Percentiles rank a stretch among this genome's conserved stretches.
Conservation (phyloP, 2,329 filamentous ascomycete species). For the Whalleya microplaca region DNA sequence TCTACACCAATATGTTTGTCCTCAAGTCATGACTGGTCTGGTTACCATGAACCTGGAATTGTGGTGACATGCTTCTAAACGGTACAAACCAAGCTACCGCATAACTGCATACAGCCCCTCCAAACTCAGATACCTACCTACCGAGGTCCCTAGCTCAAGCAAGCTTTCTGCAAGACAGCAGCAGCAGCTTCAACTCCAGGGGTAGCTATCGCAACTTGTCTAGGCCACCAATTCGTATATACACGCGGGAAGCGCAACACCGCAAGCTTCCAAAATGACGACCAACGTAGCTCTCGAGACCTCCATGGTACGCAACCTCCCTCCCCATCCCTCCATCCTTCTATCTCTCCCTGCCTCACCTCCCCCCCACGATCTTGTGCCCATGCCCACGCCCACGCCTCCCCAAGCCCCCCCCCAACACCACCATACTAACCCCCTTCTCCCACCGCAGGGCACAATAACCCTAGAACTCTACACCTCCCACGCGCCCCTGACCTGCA, state of each 20-base stretch:
- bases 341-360: background rate
- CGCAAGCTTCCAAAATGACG: constrained; percentile 59
- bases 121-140: background rate
- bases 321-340: background rate
- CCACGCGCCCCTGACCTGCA: constrained; percentile 88
- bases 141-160: background rate
- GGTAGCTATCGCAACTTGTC: background rate
- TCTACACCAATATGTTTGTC: too few species aligned
- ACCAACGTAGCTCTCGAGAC: constrained; percentile 83
- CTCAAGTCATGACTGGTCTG: too few species aligned
- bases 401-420: background rate
- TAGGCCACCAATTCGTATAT: background rate
- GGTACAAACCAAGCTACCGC: background rate
- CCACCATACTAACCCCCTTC: constrained; percentile 3
- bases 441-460: constrained; percentile 69
- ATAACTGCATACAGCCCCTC: background rate
- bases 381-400: too few species aligned
- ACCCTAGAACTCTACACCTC: constrained; percentile 85
- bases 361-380: background rate
- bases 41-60: too few species aligned
- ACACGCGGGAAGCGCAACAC: constrained; percentile 7
- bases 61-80: background rate
- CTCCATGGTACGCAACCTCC: constrained; percentile 66
- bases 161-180: too few species aligned
- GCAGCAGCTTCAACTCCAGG: background rate